Base-by-base conservation (phyloP, 179 eudicot genomes). In the Heliamphora pulchella region DNA sequence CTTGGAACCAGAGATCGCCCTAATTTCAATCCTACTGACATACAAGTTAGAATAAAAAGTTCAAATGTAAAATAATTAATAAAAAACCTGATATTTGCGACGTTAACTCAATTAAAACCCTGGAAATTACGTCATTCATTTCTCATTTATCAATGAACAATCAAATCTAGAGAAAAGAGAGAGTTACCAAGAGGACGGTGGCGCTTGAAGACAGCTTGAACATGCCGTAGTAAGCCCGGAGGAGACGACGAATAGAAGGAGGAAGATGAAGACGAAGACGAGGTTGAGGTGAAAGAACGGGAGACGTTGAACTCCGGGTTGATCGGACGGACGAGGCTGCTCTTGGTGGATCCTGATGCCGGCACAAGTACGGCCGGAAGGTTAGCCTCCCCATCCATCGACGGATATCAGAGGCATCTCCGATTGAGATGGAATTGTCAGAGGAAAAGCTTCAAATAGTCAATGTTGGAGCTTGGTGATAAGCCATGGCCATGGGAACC, bases 141-240 rank as follows among this genome's bases (percentile, higher is more conserved):
- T 46, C 31, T 31, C 5, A 59, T n/a, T 59, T 11, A 58, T 2
- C 9, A 8, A 59, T 43, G 53, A 75, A 57, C 18, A 17, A 58
- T 43, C 78, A 75, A 58, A 71, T 18, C 58, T 8, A 44, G 58
- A 51, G 57, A 18, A 48, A 54, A 53, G 80, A 44, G 72, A 43
- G 82, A 8, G n/a, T 22, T 86, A 93, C 98, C 93, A 62, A 90
- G 61, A 10, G 98, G 85, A 58, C 98, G 99, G 80, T 88, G 97
- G 63, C 98, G 96, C 82, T 96, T 94, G 88, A 92, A 88, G 81
- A 93, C 94, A 14, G 96, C 98, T 83, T 91, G 93, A 79, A 94
- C 89, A 84, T 88, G 66, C 46, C 97, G 94, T 78, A 91, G 86
- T 75, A 94, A 82, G 70, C 83, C 90, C 43, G 90, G 93, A 3